Evolutionary conservation across 352 stramenopile genomes (phyloP).

Genomic region (Pythium dissotocum): DNA sequence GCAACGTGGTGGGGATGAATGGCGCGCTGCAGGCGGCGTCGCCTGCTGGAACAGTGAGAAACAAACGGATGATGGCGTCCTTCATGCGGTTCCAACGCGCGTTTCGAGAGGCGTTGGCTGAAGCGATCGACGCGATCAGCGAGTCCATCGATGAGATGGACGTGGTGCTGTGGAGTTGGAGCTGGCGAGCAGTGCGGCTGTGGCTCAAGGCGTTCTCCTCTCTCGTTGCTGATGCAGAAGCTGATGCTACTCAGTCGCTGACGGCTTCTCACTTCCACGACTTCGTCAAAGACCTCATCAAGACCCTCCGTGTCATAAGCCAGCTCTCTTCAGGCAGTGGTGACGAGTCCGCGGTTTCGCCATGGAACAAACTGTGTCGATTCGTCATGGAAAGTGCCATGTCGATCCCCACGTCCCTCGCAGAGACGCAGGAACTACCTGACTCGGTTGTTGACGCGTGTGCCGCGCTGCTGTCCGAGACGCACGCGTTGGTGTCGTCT

Average conservation of each 20-base stretch:
- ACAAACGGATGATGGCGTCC: conserved; percentile 4
- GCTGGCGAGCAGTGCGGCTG: conserved; percentile 2
- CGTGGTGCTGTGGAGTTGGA: conserved; percentile 4
- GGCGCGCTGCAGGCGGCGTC: background rate
- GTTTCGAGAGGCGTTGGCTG: background rate
- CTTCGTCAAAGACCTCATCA: background rate
- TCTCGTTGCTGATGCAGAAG: background rate
- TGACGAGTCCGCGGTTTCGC: background rate
- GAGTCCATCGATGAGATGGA: background rate
- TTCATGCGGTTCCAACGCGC: background rate
- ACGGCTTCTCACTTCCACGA: background rate
- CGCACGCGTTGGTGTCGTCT: background rate
- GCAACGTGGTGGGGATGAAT: conserved; percentile 12
- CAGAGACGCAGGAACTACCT: background rate
- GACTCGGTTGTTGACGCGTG: background rate
- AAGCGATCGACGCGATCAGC: background rate
- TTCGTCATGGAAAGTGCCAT: background rate
- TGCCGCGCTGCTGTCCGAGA: background rate
- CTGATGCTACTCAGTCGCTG: background rate
- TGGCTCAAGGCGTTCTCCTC: conserved; percentile 3
- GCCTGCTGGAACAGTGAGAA: background rate
- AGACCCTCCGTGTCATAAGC: background rate
- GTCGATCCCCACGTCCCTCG: background rate
- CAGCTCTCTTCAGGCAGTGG: background rate
- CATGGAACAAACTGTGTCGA: background rate